Evolutionary conservation across 2,329 filamentous ascomycete species (phyloP), one percentile per base, ranked within the genome.

Genomic region (Phaeosphaeria sp.): DNA sequence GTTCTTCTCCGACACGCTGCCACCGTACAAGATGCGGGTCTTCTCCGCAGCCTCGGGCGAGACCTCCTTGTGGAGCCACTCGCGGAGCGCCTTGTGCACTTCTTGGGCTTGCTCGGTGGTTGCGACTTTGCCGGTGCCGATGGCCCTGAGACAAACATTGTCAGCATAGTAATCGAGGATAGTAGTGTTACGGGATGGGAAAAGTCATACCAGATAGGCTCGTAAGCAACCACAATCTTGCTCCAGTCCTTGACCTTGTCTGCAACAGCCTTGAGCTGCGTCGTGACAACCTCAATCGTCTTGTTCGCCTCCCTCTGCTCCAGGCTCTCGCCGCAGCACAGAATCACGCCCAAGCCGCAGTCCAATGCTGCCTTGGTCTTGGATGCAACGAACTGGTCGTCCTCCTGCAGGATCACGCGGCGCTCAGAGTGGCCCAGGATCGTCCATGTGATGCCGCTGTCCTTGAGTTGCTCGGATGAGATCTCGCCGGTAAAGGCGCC

Each of bases 401-500:
- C 86, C 85, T 99, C 95, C 79, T 89, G 87, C 64, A 98, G 85
- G 78, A 98, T 89, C 54, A 92, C 92, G 72, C 95, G 90, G 72
- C 95, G 91, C 86, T 99, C 95, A 62, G 91, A 95, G 87, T 99
- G 95, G 68, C 95, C 95, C 60, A 97, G 85, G 73, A 99, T 89
- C 62, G 90, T 86, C 95, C 95, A 99, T 76, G 87, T 87, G 81
- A 98, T 90, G 76, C 88, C 88, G 81, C 85, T 88, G 81, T 98
- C 95, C 82, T 91, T 89, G 74, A 99, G 89, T 84, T 98, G 95
- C 62, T 89, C 83, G 65, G 93, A 93, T 66, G 90, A 93, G 83
- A 97, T 95, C 84, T 99, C 95, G 75, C 95, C 95, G 36, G 95
- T 99, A 85, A 91, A 98, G 72, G 95, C 95, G 72, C 95, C 95